Conservation (phyloP, 1,284 basidiomycete genomes). For the Exobasidium cylindrosporum region DNA sequence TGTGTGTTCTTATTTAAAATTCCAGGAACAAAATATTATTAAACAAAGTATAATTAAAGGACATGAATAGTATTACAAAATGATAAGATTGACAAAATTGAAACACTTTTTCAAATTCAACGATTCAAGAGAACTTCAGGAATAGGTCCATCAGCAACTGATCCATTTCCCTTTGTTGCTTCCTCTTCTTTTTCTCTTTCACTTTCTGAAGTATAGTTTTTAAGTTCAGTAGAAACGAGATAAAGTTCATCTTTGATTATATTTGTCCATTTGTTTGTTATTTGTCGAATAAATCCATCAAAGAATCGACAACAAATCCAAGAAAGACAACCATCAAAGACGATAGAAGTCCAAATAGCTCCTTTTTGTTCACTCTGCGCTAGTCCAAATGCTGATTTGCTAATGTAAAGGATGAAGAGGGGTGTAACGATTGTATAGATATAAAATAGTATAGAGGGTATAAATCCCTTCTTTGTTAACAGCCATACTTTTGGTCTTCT, state of each 20-base stretch:
- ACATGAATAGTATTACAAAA: too few relatives aligned
- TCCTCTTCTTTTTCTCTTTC: background rate
- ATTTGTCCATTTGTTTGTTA: conserved; percentile 40
- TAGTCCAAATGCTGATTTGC: background rate
- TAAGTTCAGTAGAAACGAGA: conserved; percentile 46
- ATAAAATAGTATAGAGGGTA: conserved; percentile 15
- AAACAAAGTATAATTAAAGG: too few relatives aligned
- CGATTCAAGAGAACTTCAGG: conserved; percentile 4
- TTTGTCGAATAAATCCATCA: background rate
- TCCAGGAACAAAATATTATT: too few relatives aligned
- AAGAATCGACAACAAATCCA: too few relatives aligned
- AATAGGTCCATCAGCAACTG: conserved; percentile 4
- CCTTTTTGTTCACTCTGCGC: background rate
- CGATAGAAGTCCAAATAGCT: background rate
- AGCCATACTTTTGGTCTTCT: background rate
- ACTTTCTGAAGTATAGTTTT: conserved; percentile 27
- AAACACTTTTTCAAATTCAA: too few relatives aligned
- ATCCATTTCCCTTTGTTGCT: background rate
- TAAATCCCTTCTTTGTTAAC: conserved; percentile 22
- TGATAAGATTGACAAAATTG: too few relatives aligned
- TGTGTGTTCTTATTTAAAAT: too few relatives aligned
- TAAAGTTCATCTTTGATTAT: conserved; percentile 48
- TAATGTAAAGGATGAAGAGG: background rate
- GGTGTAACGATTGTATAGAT: background rate
- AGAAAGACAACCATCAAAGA: background rate